Conservation (phyloP, 225 moss, liverwort and hornwort genomes). For the Sphagnum contortum region DNA sequence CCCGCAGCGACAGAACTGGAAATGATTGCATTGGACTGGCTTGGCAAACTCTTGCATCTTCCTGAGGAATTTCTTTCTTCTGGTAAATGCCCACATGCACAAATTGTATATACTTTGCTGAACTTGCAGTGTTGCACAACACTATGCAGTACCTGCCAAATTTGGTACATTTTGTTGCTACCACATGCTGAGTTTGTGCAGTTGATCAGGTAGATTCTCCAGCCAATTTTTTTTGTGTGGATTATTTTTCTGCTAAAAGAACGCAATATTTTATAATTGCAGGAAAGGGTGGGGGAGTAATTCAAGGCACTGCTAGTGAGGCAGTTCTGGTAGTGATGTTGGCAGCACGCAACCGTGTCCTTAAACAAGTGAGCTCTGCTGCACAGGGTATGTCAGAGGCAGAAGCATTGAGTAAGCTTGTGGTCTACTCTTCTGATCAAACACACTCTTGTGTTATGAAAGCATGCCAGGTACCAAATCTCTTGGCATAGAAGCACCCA, state of each 20-base stretch:
- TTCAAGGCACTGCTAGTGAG: constrained; percentile 83
- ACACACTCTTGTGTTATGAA: constrained; percentile 69
- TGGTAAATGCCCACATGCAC: constrained; percentile 22
- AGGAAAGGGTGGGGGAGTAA: constrained; percentile 82
- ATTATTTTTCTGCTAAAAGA: no score
- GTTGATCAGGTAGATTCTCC: no score
- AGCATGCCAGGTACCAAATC: constrained; percentile 40
- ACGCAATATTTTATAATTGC: not conserved
- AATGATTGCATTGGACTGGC: constrained; percentile 75
- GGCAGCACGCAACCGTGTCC: constrained; percentile 51
- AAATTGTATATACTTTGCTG: no score
- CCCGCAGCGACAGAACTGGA: constrained; percentile 89
- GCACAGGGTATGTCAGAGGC: constrained; percentile 31
- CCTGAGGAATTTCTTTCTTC: constrained; percentile 56
- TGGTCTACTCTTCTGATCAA: constrained; percentile 70
- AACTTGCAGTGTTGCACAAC: no score
- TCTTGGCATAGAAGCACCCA: no score
- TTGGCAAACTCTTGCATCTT: constrained; percentile 71
- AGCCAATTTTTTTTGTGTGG: no score
- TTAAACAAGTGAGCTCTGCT: constrained; percentile 20
- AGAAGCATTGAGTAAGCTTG: constrained; percentile 46
- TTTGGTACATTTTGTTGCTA: no score
- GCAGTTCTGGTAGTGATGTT: constrained; percentile 58
- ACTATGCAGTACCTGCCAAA: no score
- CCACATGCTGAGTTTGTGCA: no score